These are phyloP conservation scores for Aspergillus steynii DNA, from an alignment of 495 filamentous ascomycete species.

Conservation along the genomic window DNA sequence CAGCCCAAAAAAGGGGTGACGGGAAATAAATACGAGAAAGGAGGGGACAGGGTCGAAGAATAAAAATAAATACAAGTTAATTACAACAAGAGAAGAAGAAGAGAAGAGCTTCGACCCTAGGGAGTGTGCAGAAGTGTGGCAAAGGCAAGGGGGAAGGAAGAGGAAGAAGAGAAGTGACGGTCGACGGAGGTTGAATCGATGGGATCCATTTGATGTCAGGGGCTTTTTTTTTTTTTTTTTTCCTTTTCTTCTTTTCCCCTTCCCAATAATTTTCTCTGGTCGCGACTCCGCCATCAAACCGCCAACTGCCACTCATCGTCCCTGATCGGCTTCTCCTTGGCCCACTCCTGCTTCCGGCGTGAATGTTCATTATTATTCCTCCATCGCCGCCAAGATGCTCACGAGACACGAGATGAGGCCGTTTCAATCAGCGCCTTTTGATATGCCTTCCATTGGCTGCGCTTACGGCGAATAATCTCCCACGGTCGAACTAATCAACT, in stretches of 20 bases:
- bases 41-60: conserved; percentile 1
- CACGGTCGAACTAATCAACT: no score
- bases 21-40: background rate
- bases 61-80: background rate
- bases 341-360: background rate
- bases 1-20: background rate
- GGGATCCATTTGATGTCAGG: background rate
- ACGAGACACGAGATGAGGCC: background rate
- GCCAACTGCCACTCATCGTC: conserved; percentile 2
- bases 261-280: background rate
- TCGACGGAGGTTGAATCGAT: background rate
- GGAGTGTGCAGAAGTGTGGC: background rate
- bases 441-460: background rate
- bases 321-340: background rate
- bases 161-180: background rate
- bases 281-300: background rate
- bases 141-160: background rate
- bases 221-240: background rate
- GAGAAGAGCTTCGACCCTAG: conserved; percentile 1
- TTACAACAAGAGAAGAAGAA: background rate
- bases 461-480: no score
- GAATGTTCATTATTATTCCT: background rate
- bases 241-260: background rate
- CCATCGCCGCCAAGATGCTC: background rate
- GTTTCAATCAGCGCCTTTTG: background rate